Base-by-base conservation (phyloP, 768 basidiomycete species). In the Xerocomellus amylosporus region DNA sequence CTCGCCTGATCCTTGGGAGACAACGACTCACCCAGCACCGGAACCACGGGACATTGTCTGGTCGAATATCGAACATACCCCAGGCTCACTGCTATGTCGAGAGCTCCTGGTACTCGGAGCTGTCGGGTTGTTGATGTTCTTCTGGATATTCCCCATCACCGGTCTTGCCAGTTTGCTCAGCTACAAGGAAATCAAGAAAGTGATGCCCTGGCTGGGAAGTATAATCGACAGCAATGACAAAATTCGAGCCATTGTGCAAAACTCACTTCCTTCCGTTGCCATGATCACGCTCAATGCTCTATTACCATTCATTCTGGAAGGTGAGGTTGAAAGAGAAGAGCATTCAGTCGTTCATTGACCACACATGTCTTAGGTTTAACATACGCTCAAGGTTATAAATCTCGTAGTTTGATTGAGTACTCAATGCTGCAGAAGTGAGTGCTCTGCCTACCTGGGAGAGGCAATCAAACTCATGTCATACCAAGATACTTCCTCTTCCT, bases 31-130 rank as follows among this genome's bases (percentile, higher is more conserved):
- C 54, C 81, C 83, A 19, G 94, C 96, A 0, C 96, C 96, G 0
- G 95, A 98, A 67, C 95, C 96, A 10, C 83, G 96, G 45, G 96
- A 98, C 68, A 90, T 98, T 52, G 84, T 98, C 19, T 99, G 97
- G 97, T 77, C 86, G 30, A 94, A 93, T 61, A 88, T 98, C 75
- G 77, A 85, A 2, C 82, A 87, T 20, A 81, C 90, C 0, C 74
- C 76, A 1, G 65, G 77, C 15, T 74, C 82, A 33, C 75, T 85
- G 17, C 78, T 82, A 43, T 76, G 84, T 4, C 85, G 97, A 28
- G 84, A 92, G 40, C 53, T 86, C 33, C 65, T 96, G 26, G 90
- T 95, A 2, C 71, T 90, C 20, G 76, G 71, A 14, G 76, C 84
- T 30, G 88, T 94, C 72, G 78, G 73, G 1, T 58, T 93, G 19